Evolutionary conservation across 1,284 basidiomycete genomes (phyloP).

Genomic region (Termitomyces sp.): DNA sequence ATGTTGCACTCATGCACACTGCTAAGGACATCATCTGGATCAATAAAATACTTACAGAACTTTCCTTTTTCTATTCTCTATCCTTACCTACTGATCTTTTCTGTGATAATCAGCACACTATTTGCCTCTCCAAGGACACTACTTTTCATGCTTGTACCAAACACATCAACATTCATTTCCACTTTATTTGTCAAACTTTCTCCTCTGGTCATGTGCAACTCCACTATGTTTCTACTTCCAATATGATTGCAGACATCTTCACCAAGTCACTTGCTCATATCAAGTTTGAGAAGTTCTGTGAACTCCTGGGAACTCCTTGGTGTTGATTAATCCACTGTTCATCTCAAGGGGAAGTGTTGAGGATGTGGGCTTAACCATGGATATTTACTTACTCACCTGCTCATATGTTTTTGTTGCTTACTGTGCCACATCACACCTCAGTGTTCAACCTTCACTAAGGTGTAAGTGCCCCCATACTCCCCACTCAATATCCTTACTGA

Average conservation of each 20-base stretch:
- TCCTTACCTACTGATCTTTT: slow-evolving; percentile 2
- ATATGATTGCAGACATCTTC: not conserved
- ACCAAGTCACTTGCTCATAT: not conserved
- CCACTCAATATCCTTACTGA: not conserved
- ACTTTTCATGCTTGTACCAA: not conserved
- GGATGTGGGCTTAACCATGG: too few relatives aligned
- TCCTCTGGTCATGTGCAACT: not conserved
- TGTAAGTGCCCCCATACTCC: not conserved
- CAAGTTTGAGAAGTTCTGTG: not conserved
- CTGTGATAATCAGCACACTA: slow-evolving; percentile 12
- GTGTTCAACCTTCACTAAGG: not conserved
- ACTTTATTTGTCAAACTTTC: not conserved
- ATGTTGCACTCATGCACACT: slow-evolving; percentile 3
- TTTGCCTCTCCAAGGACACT: not conserved
- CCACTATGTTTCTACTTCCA: not conserved
- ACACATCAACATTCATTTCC: not conserved
- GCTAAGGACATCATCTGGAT: not conserved
- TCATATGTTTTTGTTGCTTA: too few relatives aligned
- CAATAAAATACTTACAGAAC: slow-evolving; percentile 3
- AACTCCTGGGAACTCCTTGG: not conserved
- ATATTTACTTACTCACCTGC: too few relatives aligned
- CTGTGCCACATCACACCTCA: not conserved
- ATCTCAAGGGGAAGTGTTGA: too few relatives aligned
- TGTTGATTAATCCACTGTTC: too few relatives aligned
- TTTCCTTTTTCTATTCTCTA: slow-evolving; percentile 5